Conservation (phyloP, 208 protist species). For the Tritrichomonas foetus region DNA sequence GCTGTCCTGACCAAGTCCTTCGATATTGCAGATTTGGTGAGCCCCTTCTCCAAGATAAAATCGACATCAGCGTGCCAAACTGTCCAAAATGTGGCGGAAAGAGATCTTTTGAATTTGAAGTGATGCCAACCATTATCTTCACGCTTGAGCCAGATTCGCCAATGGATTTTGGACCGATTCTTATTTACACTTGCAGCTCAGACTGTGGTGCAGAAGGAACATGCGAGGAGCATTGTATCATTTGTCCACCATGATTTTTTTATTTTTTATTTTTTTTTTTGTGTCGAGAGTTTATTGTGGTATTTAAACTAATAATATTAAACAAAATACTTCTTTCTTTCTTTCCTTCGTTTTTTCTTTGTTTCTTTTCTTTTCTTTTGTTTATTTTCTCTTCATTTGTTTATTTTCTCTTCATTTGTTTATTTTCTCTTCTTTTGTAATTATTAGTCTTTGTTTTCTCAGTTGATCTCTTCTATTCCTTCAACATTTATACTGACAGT, state of each 20-base stretch:
- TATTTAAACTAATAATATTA: no score
- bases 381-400: no score
- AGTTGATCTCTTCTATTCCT: no score
- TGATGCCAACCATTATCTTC: neutral
- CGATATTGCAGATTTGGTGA: neutral
- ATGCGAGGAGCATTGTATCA: neutral
- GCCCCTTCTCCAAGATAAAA: neutral
- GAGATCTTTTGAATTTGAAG: neutral
- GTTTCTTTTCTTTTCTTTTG: no score
- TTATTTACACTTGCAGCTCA: neutral
- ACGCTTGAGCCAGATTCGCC: neutral
- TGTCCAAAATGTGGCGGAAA: neutral
- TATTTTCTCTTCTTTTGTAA: no score
- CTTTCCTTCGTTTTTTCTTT: no score
- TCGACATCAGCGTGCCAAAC: neutral
- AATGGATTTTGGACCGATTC: constrained; percentile 30
- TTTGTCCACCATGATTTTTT: constrained; percentile 1
- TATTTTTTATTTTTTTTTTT: neutral
- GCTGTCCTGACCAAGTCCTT: neutral
- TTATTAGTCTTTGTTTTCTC: no score
- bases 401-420: no score
- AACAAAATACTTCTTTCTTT: no score
- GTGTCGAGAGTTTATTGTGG: no score
- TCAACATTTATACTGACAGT: no score
- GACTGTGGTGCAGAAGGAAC: constrained; percentile 5